phyloP scores from a whole-genome alignment of 176 grass and related monocot species.

The Lolium multiflorum region DNA sequence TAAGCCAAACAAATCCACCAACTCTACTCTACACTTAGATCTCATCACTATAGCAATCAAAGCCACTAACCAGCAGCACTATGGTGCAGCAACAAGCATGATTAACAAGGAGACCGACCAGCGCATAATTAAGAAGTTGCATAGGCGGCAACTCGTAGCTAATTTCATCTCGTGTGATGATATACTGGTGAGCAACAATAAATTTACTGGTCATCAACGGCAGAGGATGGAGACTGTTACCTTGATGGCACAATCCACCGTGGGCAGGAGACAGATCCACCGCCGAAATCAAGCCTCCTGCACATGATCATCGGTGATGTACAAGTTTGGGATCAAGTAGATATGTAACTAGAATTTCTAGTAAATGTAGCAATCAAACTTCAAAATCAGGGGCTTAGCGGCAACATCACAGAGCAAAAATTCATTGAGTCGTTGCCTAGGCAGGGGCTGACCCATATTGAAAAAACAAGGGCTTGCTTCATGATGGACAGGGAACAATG shows the following conservation, averaged over 20 bases:
- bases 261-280: neutral
- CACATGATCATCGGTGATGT: neutral
- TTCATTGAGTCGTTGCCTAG: neutral
- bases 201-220: neutral
- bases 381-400: neutral
- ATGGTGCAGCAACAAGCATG: neutral
- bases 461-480: neutral
- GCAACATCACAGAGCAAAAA: conserved; percentile 6
- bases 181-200: neutral
- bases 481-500: neutral
- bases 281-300: conserved; percentile 18
- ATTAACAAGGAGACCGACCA: neutral
- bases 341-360: conserved; percentile 16
- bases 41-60: neutral
- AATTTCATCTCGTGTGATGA: neutral
- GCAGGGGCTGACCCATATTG: too few species aligned
- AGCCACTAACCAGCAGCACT: neutral
- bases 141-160: neutral
- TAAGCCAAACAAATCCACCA: neutral
- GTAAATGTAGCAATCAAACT: conserved; percentile 11
- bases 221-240: neutral
- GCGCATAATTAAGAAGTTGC: neutral
- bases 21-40: neutral
- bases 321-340: conserved; percentile 41
- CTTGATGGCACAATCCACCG: neutral